Evolutionary conservation across 2,329 filamentous ascomycete species (phyloP).

Genomic region (Pseudohalonectria lignicola): DNA sequence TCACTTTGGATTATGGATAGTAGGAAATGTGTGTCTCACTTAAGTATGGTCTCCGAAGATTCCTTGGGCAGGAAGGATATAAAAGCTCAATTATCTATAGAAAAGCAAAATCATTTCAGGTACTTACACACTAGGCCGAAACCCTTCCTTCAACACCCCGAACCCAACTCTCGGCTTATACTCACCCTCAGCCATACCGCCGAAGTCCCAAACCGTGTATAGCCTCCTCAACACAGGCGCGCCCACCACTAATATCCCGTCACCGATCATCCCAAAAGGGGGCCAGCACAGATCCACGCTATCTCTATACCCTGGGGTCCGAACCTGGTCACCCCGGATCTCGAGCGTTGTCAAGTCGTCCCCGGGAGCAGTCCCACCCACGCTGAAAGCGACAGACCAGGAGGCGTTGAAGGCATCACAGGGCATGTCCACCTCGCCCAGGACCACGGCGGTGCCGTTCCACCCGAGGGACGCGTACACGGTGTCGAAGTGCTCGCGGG

Average conservation of each 20-base stretch:
- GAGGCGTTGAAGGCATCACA: not conserved
- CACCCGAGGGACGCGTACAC: not conserved
- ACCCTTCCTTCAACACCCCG: not conserved
- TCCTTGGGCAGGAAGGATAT: too few species aligned
- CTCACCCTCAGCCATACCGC: not conserved
- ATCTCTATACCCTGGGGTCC: too few species aligned
- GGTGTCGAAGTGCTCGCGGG: not conserved
- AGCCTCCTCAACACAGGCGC: not conserved
- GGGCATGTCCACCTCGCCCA: not conserved
- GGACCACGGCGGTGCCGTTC: not conserved
- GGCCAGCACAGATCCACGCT: not conserved
- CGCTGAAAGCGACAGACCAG: not conserved
- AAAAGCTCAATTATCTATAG: not conserved
- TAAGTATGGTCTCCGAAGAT: too few species aligned
- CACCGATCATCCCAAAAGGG: not conserved
- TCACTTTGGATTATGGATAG: too few species aligned
- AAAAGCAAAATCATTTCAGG: not conserved
- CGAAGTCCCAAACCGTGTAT: not conserved
- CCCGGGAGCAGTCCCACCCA: not conserved
- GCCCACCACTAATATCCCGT: not conserved
- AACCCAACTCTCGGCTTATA: not conserved
- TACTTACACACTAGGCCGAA: not conserved
- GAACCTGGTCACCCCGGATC: not conserved
- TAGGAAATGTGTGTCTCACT: too few species aligned
- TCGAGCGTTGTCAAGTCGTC: not conserved